phyloP scores from a whole-genome alignment of 257 asterid species.

The Solanum bukasovii region DNA sequence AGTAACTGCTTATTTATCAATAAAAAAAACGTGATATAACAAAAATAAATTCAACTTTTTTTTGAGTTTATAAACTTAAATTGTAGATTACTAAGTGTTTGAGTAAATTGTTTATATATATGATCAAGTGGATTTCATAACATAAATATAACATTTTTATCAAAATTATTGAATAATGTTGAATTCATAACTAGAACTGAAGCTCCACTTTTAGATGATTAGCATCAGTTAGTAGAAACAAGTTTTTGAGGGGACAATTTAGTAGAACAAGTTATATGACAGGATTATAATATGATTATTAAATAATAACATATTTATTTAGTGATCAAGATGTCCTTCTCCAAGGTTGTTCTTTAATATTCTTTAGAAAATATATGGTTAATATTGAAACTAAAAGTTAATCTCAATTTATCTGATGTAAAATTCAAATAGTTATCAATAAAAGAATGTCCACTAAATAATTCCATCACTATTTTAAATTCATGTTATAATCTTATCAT shows the following conservation, averaged over 20 bases:
- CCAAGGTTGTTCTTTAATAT: neutral
- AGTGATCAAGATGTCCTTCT: neutral
- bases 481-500: neutral
- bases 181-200: neutral
- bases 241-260: neutral
- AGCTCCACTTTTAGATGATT: neutral
- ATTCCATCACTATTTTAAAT: neutral
- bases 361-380: neutral
- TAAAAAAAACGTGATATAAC: neutral
- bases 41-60: neutral
- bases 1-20: neutral
- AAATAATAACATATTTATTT: neutral
- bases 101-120: neutral
- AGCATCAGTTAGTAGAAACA: neutral
- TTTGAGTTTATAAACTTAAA: neutral
- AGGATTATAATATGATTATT: neutral
- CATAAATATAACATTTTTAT: neutral
- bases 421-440: neutral
- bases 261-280: neutral
- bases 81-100: neutral
- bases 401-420: neutral
- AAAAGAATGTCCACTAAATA: neutral
- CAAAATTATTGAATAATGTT: neutral
- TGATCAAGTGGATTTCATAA: neutral
- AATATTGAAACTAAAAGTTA: neutral